Evolutionary conservation across 1,284 basidiomycete genomes (phyloP), one percentile per base, ranked within the genome.

Genomic region (Mycena sp.): DNA sequence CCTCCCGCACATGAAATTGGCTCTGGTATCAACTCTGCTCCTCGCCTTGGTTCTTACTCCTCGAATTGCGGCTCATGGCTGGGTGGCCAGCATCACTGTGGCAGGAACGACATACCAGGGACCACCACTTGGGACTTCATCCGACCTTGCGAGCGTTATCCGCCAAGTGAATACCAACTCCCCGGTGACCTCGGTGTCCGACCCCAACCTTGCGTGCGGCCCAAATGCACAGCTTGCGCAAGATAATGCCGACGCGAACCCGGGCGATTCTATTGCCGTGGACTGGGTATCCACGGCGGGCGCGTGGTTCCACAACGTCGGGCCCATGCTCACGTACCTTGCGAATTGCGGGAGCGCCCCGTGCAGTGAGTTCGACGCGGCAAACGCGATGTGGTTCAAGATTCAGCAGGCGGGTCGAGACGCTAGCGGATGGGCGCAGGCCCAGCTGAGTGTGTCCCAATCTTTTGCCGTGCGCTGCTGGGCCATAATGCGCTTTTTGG

Each of bases 351-450:
- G 83, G 4, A 78, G 80, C 46, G 82, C 82, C 1, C 81, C 85
- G 2, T 89, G 88, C 78, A 84, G 84, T 71, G 78, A 85, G 72
- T 89, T 86, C 77, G 79, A 88, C 74, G 72, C 84, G 7, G 79
- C 82, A n/a, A 76, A 83, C n/a, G 86, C 86, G 16, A 77, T 85
- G 74, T 90, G 86, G 86, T 89, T 90, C 83, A 90, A 90, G 66
- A 77, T 77, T 25, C 60, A 74, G 22, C 72, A 78, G 63, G 60
- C 59, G 1, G 77, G 75, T 46, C 63, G 69, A 18, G 74, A 75
- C 69, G 59, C 67, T 30, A 59, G 25, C 18, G 72, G 67, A 60
- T 76, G 75, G 75, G 73, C 57, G 3, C 74, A 75, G 54, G 68
- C 74, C 13, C 55, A 69, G 34, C 48, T 75, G 22, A 74, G 75